These are phyloP conservation scores for Sporothrix brasiliensis DNA, from an alignment of 2,329 filamentous ascomycete genomes.

Conservation along the genomic window DNA sequence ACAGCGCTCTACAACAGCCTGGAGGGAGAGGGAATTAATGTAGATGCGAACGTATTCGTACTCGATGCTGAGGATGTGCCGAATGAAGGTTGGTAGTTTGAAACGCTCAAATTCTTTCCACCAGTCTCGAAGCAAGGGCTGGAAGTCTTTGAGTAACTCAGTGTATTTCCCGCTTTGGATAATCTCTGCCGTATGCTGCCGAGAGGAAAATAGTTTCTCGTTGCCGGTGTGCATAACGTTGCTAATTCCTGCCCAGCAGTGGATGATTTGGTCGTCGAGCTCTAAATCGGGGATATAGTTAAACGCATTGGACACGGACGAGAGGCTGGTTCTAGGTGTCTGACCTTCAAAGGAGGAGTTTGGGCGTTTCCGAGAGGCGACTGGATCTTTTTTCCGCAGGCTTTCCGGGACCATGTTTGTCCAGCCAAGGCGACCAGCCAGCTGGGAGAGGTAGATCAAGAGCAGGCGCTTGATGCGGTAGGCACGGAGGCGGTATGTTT, in stretches of 20 bases:
- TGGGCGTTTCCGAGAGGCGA: slow-evolving; percentile 45
- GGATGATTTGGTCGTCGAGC: slow-evolving; percentile 70
- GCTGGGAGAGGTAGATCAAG: slow-evolving; percentile 87
- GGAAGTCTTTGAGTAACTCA: slow-evolving; percentile 76
- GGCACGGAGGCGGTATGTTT: slow-evolving; percentile 74
- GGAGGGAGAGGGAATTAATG: slow-evolving; percentile 88
- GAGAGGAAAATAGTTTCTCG: slow-evolving; percentile 81
- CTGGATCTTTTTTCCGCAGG: slow-evolving; percentile 60
- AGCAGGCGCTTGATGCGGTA: slow-evolving; percentile 82
- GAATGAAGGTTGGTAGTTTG: slow-evolving; percentile 65
- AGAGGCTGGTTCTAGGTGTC: slow-evolving; percentile 63
- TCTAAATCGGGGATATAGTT: slow-evolving; percentile 69
- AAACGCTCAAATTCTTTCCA: slow-evolving; percentile 80
- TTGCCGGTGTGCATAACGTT: slow-evolving; percentile 91
- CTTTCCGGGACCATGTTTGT: slow-evolving; percentile 87
- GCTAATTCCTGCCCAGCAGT: slow-evolving; percentile 93
- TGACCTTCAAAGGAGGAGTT: slow-evolving; percentile 45
- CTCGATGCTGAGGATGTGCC: slow-evolving; percentile 85
- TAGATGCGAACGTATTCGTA: slow-evolving; percentile 95
- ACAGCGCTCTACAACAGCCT: slow-evolving; percentile 92
- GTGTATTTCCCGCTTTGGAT: slow-evolving; percentile 86
- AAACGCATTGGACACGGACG: slow-evolving; percentile 60
- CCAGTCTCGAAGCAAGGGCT: slow-evolving; percentile 78
- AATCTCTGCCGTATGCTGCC: slow-evolving; percentile 83
- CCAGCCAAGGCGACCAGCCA: slow-evolving; percentile 88